Percentiles rank a stretch among this genome's conserved stretches.
Conservation (phyloP, 2,329 filamentous ascomycete genomes). For the Clonostachys sp. region DNA sequence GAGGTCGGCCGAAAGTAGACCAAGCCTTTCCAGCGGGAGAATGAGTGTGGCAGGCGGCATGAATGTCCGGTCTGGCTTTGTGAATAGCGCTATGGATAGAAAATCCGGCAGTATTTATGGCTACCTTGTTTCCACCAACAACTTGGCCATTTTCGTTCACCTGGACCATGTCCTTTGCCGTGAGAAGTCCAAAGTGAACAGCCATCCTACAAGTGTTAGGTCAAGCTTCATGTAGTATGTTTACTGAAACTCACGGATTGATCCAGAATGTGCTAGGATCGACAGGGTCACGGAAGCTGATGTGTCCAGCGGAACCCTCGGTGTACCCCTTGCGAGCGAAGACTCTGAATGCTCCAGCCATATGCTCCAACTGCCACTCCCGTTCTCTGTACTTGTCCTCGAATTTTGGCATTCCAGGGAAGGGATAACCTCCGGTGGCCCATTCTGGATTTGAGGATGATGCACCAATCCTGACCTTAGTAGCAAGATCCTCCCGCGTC, state of each 20-base stretch:
- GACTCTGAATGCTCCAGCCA: conserved; percentile 40
- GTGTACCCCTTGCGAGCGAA: conserved; percentile 43
- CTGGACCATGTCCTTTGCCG: conserved; percentile 57
- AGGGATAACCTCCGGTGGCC: conserved; percentile 18
- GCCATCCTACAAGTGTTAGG: conserved; percentile 30
- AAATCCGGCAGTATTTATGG: conserved; percentile 59
- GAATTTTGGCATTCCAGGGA: conserved; percentile 52
- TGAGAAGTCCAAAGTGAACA: conserved; percentile 56
- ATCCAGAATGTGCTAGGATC: conserved; percentile 59
- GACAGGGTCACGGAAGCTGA: conserved; percentile 59
- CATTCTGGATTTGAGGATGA: too few species aligned
- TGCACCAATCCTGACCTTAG: too few species aligned
- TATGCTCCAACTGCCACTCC: conserved; percentile 29
- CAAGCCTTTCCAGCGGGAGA: conserved; percentile 55
- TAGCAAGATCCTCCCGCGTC: too few species aligned
- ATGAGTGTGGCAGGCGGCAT: conserved; percentile 59
- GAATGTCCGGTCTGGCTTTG: conserved; percentile 53
- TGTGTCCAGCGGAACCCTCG: conserved; percentile 62
- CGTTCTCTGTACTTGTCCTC: conserved; percentile 34
- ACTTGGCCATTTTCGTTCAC: conserved; percentile 54
- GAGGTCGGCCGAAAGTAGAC: conserved; percentile 50
- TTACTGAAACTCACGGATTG: conserved; percentile 38
- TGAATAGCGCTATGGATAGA: conserved; percentile 58
- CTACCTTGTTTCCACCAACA: conserved; percentile 50
- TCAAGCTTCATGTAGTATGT: too few species aligned